Base-by-base conservation (phyloP, 208 protist genomes). In the Trichomonas vaginalis region DNA sequence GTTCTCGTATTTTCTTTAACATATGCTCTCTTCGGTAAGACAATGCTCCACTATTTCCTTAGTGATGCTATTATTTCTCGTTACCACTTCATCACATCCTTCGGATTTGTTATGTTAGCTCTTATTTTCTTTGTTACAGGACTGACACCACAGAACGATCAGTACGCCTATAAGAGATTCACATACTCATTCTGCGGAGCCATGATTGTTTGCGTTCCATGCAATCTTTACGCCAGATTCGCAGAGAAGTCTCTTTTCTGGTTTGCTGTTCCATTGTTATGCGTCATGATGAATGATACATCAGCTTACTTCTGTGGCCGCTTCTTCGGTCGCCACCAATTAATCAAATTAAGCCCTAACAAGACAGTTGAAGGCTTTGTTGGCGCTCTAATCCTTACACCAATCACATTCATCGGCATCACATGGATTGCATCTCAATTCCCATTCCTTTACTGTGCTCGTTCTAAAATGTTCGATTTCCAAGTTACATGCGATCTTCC, bases 361-460 rank as follows among this genome's bases (percentile, higher is more conserved):
- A 98, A 98, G 90, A 98, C 98, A 27, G 98, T 97, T 97, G 98
- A 98, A 95, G 98, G 98, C 86, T 98, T 98, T 95, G 96, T 98
- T 95, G 97, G 97, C 80, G 97, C 95, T 0, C 95, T 96, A 51
- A 62, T 98, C 39, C 96, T 70, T 27, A 98, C 97, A 83, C n/a
- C n/a, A n/a, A n/a, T n/a, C n/a, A n/a, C n/a, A n/a, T n/a, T n/a
- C n/a, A n/a, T n/a, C n/a, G n/a, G n/a, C n/a, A n/a, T n/a, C n/a
- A n/a, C n/a, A n/a, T n/a, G n/a, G n/a, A 15, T 96, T 12, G 61
- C 90, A 14, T 15, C 95, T 6, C n/a, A 96, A 40, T 61, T 32
- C 45, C 42, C 39, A 47, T 96, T 56, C 46, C 4, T 46, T n/a
- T 95, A 96, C 37, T 96, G 61, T 45, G 3, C 3, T 4, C 14